phyloP scores from a whole-genome alignment of 2,329 filamentous ascomycete genomes.

The Zymoseptoria tritici region DNA sequence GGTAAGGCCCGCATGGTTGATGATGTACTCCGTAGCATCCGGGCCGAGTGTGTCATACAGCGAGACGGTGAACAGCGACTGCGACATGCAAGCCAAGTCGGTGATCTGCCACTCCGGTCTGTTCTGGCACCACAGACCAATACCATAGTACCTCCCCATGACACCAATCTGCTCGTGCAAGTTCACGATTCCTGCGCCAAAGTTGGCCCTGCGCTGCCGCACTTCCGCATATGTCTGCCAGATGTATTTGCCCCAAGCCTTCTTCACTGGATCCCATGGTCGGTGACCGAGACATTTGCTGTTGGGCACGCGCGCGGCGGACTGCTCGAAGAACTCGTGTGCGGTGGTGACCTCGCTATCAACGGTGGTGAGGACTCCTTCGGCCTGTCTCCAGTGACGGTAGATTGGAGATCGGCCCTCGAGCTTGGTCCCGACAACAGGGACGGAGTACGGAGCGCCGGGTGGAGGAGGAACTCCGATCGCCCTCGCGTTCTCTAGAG shows the following conservation, averaged over 20 bases:
- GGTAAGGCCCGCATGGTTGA: slow-evolving; percentile 74
- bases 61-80: slow-evolving; percentile 81
- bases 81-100: slow-evolving; percentile 79
- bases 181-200: slow-evolving; percentile 79
- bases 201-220: slow-evolving; percentile 69
- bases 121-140: slow-evolving; percentile 83
- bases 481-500: slow-evolving; percentile 35
- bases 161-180: slow-evolving; percentile 68
- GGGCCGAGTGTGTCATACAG: slow-evolving; percentile 94
- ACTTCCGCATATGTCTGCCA: slow-evolving; percentile 80
- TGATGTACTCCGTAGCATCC: slow-evolving; percentile 87
- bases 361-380: slow-evolving; percentile 64
- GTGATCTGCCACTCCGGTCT: slow-evolving; percentile 83
- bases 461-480: slow-evolving; percentile 58
- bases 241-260: slow-evolving; percentile 67
- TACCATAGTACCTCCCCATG: slow-evolving; percentile 58
- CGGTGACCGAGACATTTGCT: slow-evolving; percentile 72
- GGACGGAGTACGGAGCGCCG: slow-evolving; percentile 69
- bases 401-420: slow-evolving; percentile 71
- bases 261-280: slow-evolving; percentile 66
- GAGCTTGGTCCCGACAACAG: slow-evolving; percentile 65
- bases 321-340: slow-evolving; percentile 31
- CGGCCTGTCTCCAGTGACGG: slow-evolving; percentile 69
- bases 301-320: slow-evolving; percentile 54
- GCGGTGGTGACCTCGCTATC: slow-evolving; percentile 49